Percentiles rank a stretch among this genome's conserved stretches.
phyloP scores from a whole-genome alignment of 352 stramenopile genomes.

The Phytophthora tubulina region DNA sequence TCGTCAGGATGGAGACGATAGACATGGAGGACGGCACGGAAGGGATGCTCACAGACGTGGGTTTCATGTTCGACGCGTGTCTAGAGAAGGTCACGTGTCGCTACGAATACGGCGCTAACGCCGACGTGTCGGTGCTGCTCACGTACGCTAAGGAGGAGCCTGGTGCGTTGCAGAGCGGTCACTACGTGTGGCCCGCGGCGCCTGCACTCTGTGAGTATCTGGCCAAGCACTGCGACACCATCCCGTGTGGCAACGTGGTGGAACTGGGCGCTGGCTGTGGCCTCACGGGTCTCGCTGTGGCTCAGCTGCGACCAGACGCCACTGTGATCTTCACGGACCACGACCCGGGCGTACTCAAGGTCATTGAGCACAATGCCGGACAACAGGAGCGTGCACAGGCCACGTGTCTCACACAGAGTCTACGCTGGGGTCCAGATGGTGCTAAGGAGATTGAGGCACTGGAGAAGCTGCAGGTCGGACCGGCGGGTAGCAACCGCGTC shows the following conservation, averaged over 20 bases:
- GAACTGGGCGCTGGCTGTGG: slow-evolving; percentile 78
- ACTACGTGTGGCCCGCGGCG: slow-evolving; percentile 77
- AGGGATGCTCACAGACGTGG: slow-evolving; percentile 60
- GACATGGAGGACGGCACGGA: slow-evolving; percentile 52
- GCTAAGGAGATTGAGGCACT: slow-evolving; percentile 63
- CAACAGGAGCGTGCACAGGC: slow-evolving; percentile 66
- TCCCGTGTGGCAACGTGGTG: slow-evolving; percentile 68
- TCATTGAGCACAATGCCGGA: slow-evolving; percentile 76
- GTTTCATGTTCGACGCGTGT: slow-evolving; percentile 76
- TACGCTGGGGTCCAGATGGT: slow-evolving; percentile 74
- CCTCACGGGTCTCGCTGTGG: slow-evolving; percentile 68
- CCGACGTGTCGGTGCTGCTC: slow-evolving; percentile 72
- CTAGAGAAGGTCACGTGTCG: slow-evolving; percentile 75
- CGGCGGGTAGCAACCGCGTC: slow-evolving; percentile 4
- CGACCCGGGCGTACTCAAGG: slow-evolving; percentile 84
- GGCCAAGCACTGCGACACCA: slow-evolving; percentile 50
- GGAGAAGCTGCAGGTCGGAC: slow-evolving; percentile 40
- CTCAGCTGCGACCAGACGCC: slow-evolving; percentile 65
- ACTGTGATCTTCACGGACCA: slow-evolving; percentile 86
- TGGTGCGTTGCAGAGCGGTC: slow-evolving; percentile 61
- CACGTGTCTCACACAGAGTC: slow-evolving; percentile 63
- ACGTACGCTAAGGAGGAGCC: slow-evolving; percentile 76
- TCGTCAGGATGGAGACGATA: slow-evolving; percentile 32
- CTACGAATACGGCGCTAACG: slow-evolving; percentile 62
- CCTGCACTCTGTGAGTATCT: slow-evolving; percentile 77